Evolutionary conservation across 768 basidiomycete species (phyloP).

Genomic region (Kwoniella botswanensis): DNA sequence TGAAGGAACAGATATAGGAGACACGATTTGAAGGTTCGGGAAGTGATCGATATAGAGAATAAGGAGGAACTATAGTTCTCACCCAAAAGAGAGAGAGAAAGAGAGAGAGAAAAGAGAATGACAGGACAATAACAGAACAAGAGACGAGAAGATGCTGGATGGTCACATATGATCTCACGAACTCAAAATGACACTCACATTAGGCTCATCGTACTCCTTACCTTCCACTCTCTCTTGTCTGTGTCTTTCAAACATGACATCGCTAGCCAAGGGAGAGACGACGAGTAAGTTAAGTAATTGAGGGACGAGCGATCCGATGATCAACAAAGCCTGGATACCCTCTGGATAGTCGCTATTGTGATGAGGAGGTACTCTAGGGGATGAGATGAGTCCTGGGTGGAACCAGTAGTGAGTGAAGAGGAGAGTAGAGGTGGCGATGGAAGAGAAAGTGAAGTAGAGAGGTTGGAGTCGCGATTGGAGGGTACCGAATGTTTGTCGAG

Average conservation of each 20-base stretch:
- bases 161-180: background rate
- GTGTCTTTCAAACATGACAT: slow-evolving; percentile 77
- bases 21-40: background rate
- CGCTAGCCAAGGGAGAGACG: slow-evolving; percentile 73
- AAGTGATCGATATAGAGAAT: slow-evolving; percentile 13
- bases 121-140: background rate
- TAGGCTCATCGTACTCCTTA: slow-evolving; percentile 69
- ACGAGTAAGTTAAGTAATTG: slow-evolving; percentile 71
- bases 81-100: too few species aligned
- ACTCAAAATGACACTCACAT: slow-evolving; percentile 61
- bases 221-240: slow-evolving; percentile 76
- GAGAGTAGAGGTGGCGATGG: slow-evolving; percentile 65
- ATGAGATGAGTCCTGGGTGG: slow-evolving; percentile 66
- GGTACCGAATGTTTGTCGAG: slow-evolving; percentile 72
- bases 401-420: slow-evolving; percentile 65
- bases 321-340: slow-evolving; percentile 45
- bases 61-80: background rate
- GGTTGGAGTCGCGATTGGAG: slow-evolving; percentile 79
- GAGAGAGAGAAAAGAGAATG: background rate
- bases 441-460: slow-evolving; percentile 71
- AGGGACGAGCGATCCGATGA: slow-evolving; percentile 41
- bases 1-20: too few species aligned
- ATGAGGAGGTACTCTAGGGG: slow-evolving; percentile 61
- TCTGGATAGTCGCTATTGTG: slow-evolving; percentile 42
- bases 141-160: background rate